Evolutionary conservation across 495 filamentous ascomycete genomes (phyloP), one percentile per base, ranked within the genome.

Genomic region (Aspergillus diversus): DNA sequence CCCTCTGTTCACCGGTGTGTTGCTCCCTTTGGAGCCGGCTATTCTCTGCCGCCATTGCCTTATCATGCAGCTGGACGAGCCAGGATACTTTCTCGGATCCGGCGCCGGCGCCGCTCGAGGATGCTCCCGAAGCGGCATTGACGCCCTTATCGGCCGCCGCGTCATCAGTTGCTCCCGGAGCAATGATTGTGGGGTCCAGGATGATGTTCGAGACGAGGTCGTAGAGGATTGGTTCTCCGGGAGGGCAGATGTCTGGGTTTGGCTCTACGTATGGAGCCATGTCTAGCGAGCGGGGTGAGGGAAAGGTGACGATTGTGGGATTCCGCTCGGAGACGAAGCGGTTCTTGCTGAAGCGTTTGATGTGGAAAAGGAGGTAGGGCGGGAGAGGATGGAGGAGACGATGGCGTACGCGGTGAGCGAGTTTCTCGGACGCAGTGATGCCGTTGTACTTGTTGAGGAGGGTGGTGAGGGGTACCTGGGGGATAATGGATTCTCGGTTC

Each of bases 181-280:
- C 92, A 66, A 96, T 93, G 70, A 97, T 90, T 13, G 78, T 69
- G 37, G 80, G 77, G 65, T 82, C 80, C 34, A 82, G 77, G 59
- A 93, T 95, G 60, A 99, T 90, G 74, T 98, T 98, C 37, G 95
- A 93, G 0, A 98, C 93, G 6, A 99, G 86, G 72, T 99, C 96
- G 72, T 98, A 99, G 81, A 90, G 88, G 65, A 98, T 91, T 7
- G 94, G 93, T 70, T 97, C 93, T 9, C 90, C 88, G 0, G 85
- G 84, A 1, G 86, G 77, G 69, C 85, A 83, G 13, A 84, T 39
- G 0, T 78, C 65, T 0, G 88, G 86, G 59, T 89, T 87, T 5
- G 91, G 90, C 63, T 93, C 87, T 32, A 97, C 92, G 68, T 94
- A 99, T 0, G 92, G 92, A 4, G 86, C 83, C 81, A 97, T 87